phyloP scores from a whole-genome alignment of 2,329 filamentous ascomycete genomes.

The Colletotrichum sp. region DNA sequence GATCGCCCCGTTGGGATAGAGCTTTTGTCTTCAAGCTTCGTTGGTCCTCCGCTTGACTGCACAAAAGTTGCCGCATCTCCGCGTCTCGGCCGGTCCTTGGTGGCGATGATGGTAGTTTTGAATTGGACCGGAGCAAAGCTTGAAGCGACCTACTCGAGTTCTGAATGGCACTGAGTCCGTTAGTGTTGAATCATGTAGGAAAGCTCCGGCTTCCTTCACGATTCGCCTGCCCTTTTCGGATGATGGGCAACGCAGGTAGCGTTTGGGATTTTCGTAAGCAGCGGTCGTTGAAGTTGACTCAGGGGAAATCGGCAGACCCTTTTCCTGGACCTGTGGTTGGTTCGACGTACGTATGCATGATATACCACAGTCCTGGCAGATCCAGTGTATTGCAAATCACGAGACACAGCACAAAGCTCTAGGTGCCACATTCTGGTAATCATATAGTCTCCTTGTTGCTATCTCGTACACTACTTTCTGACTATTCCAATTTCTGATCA shows the following conservation, averaged over 20 bases:
- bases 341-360: neutral
- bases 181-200: neutral
- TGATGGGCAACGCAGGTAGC: neutral
- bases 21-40: neutral
- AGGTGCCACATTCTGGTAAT: neutral
- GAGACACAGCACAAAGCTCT: neutral
- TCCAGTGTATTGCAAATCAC: neutral
- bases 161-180: neutral
- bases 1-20: neutral
- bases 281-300: neutral
- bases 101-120: neutral
- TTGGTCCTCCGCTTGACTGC: neutral
- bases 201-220: neutral
- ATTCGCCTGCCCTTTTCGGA: neutral
- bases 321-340: neutral
- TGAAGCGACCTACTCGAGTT: accelerated
- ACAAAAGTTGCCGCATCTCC: neutral
- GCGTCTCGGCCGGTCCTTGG: neutral
- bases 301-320: neutral
- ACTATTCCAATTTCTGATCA: accelerated
- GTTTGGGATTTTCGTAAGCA: accelerated
- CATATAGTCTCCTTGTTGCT: neutral
- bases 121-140: neutral
- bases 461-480: accelerated
- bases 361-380: neutral